phyloP scores from a whole-genome alignment of 805 yeast genomes.

The Diddensiella santjacobensis region DNA sequence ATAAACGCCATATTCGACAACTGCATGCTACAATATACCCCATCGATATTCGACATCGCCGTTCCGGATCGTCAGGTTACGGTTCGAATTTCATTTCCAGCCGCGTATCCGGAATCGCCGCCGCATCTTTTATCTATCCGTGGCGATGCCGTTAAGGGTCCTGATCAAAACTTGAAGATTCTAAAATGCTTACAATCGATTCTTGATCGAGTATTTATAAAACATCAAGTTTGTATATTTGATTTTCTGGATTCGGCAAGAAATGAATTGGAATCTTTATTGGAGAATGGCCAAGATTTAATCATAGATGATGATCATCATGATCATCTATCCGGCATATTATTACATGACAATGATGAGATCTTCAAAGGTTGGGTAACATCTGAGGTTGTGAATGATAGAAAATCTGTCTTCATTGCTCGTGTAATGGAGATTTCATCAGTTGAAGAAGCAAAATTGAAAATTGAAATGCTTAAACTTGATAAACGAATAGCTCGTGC shows the following conservation, averaged over 20 bases:
- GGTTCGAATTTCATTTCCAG: constrained; percentile 71
- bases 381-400: constrained; percentile 74
- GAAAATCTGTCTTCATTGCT: constrained; percentile 83
- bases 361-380: constrained; percentile 64
- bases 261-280: constrained; percentile 33
- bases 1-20: constrained; percentile 86
- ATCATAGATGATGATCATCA: constrained; percentile 28
- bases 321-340: constrained; percentile 18
- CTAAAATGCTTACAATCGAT: constrained; percentile 47
- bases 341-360: neutral
- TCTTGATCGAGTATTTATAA: constrained; percentile 48
- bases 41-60: constrained; percentile 43
- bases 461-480: constrained; percentile 48
- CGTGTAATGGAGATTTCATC: constrained; percentile 60
- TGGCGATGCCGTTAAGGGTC: constrained; percentile 25
- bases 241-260: constrained; percentile 58
- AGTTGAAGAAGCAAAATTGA: constrained; percentile 61
- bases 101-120: constrained; percentile 57
- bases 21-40: constrained; percentile 36
- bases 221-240: constrained; percentile 73
- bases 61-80: constrained; percentile 61
- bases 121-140: constrained; percentile 64
- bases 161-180: constrained; percentile 43
- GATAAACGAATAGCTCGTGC: constrained; percentile 69
- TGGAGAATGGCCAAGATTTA: constrained; percentile 37